Base-by-base conservation (phyloP, 2,329 filamentous ascomycete species). In the Fusarium nanum region DNA sequence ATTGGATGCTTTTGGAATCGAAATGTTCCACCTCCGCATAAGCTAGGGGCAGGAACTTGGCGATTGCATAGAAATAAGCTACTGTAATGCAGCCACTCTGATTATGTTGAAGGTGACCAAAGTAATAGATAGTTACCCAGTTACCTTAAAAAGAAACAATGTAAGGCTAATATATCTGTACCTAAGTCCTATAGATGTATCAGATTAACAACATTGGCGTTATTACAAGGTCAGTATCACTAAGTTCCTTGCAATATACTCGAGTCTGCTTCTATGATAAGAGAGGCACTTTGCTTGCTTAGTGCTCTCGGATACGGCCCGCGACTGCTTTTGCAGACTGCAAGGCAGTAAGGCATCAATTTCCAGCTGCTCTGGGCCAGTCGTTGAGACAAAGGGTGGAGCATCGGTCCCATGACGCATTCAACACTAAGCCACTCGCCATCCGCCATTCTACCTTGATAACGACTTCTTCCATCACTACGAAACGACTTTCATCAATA, bases 401-500 rank as follows among this genome's bases (percentile, higher is more conserved):
- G 68, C 61, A 27, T 37, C 30, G 68, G 77, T 79, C 78, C 68
- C 78, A 81, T 81, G 79, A 81, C 79, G 79, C 79, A 79, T 65
- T 73, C 68, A 72, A 71, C 73, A 72, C 62, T 69, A 62, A 75
- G 65, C 74, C 68, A 74, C 63, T 76, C 65, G 71, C 74, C 74
- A 67, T 76, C 62, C 50, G 41, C 57, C 54, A 57, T 70, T 71
- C 67, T 63, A 57, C 61, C 66, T 47, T 71, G 73, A 75, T 76
- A 73, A 72, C 72, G 68, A 52, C 57, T 64, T 64, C 68, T 67
- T 41, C 54, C 64, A 70, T 61, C 69, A 68, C 59, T 60, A 58
- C 59, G 62, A 28, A 28, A 55, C 68, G 41, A 68, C 56, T 40
- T 57, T 37, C 46, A 59, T 58, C 58, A 50, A 56, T 22, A 46